phyloP scores from a whole-genome alignment of 2,329 filamentous ascomycete genomes.

The Xylariaceae sp. region DNA sequence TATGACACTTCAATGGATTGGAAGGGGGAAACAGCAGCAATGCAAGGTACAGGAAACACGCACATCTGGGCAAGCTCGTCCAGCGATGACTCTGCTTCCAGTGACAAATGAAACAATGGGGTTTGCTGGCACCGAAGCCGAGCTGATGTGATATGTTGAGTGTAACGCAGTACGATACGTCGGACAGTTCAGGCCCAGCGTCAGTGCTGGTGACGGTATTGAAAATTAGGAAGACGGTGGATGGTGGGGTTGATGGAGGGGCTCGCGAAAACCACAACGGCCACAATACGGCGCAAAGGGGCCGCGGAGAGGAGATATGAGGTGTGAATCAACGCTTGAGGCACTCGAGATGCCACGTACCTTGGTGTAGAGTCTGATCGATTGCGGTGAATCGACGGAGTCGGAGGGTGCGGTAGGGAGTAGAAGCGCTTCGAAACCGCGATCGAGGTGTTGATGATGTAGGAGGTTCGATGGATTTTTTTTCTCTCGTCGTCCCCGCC shows the following conservation, averaged over 20 bases:
- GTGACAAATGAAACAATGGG: neutral
- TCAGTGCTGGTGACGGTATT: neutral
- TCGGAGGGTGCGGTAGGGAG: too few relatives aligned
- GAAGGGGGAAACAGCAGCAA: constrained; percentile 2
- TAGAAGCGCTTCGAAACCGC: too few relatives aligned
- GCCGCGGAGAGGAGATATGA: neutral
- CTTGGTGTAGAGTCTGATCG: too few relatives aligned
- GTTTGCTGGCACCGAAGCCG: too few relatives aligned
- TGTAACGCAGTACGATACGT: neutral
- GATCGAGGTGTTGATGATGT: too few relatives aligned
- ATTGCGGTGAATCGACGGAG: too few relatives aligned
- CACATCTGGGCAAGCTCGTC: constrained; percentile 2
- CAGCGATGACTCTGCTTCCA: constrained; percentile 2
- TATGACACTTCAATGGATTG: constrained; percentile 1
- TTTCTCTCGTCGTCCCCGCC: too few relatives aligned
- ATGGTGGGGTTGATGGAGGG: constrained; percentile 17
- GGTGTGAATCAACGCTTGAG: neutral
- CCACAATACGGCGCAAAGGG: neutral
- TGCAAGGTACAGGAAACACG: constrained; percentile 11
- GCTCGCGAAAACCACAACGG: constrained; percentile 1
- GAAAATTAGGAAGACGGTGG: neutral
- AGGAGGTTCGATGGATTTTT: too few relatives aligned
- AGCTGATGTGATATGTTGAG: neutral
- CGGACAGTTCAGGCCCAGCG: neutral
- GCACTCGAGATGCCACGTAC: too few relatives aligned